Conservation (phyloP, 2,329 filamentous ascomycete genomes). For the Fusarium sp. region DNA sequence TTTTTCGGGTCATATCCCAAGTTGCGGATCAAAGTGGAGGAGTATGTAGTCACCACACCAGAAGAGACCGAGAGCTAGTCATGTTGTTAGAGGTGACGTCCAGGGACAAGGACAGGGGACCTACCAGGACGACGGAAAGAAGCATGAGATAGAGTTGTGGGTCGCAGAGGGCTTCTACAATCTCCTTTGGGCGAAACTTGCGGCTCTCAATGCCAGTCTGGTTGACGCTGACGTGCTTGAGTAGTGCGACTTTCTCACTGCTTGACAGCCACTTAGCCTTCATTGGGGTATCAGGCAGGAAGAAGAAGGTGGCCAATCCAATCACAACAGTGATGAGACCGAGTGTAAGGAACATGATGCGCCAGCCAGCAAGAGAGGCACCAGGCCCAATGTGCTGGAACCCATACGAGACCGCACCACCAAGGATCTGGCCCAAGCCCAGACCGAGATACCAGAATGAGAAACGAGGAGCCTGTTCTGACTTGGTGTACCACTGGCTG, state of each 20-base stretch:
- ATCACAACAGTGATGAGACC: conserved; percentile 62
- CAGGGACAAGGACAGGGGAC: conserved; percentile 21
- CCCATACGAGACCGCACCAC: conserved; percentile 73
- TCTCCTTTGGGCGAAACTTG: conserved; percentile 67
- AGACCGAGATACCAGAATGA: conserved; percentile 74
- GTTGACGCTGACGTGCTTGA: conserved; percentile 70
- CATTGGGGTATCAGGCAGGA: conserved; percentile 62
- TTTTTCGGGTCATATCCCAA: conserved; percentile 62
- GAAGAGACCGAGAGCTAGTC: conserved; percentile 63
- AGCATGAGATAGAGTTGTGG: conserved; percentile 67
- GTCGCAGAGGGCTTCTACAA: conserved; percentile 66
- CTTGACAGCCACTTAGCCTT: conserved; percentile 63
- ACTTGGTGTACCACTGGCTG: conserved; percentile 74
- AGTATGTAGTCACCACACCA: conserved; percentile 69
- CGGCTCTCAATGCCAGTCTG: conserved; percentile 70
- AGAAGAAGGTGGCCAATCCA: conserved; percentile 52
- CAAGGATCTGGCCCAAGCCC: conserved; percentile 73
- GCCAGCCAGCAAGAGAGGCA: conserved; percentile 73
- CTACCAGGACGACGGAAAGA: conserved; percentile 64
- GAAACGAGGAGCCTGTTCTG: conserved; percentile 72
- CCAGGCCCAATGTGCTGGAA: conserved; percentile 69
- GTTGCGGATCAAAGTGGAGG: conserved; percentile 65
- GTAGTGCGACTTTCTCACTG: conserved; percentile 64
- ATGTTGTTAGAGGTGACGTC: background rate
- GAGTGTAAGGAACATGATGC: conserved; percentile 79